A percentile compares a stretch with the other conserved stretches of the same genome.
Evolutionary conservation across 2,329 filamentous ascomycete genomes (phyloP).

Genomic region (Neonectria faginata): DNA sequence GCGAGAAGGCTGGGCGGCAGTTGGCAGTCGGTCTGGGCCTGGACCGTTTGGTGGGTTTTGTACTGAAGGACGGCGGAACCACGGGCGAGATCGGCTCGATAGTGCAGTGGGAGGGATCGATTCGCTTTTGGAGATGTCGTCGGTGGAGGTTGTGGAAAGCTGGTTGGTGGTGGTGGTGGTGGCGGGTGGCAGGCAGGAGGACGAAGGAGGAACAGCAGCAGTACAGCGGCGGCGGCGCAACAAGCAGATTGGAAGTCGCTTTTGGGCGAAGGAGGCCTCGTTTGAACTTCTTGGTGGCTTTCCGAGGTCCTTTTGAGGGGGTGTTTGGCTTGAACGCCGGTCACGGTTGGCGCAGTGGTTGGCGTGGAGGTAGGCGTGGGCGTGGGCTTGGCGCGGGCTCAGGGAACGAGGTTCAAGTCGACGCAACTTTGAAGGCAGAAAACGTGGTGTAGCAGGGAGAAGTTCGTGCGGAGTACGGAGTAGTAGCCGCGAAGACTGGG

Average conservation of each 20-base stretch:
- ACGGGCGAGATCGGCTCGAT: conserved; percentile 40
- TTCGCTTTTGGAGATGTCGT: conserved; percentile 31
- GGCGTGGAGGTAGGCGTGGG: conserved; percentile 5
- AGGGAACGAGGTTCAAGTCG: not conserved
- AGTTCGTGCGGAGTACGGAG: no score
- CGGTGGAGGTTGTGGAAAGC: conserved; percentile 27
- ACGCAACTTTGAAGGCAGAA: not conserved
- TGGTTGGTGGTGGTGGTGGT: conserved; percentile 8
- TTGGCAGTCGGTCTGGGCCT: conserved; percentile 39
- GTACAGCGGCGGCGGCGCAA: not conserved
- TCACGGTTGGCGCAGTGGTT: conserved; percentile 3
- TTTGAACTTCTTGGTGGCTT: conserved; percentile 14
- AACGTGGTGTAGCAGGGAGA: conserved; percentile 1
- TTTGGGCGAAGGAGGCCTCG: not conserved
- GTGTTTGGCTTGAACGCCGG: not conserved
- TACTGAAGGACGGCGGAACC: conserved; percentile 40
- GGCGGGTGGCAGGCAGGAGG: not conserved
- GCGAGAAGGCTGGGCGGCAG: conserved; percentile 35
- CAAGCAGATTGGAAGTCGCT: not conserved
- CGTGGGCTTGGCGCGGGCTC: not conserved
- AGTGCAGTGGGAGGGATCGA: conserved; percentile 33
- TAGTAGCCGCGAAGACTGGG: no score
- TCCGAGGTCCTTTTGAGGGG: not conserved
- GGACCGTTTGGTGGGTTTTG: conserved; percentile 39
- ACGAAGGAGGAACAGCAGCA: conserved; percentile 7